Percentiles rank a stretch among this genome's conserved stretches.
phyloP scores from a whole-genome alignment of 1,284 basidiomycete species.

The Takashimella tepidaria region DNA sequence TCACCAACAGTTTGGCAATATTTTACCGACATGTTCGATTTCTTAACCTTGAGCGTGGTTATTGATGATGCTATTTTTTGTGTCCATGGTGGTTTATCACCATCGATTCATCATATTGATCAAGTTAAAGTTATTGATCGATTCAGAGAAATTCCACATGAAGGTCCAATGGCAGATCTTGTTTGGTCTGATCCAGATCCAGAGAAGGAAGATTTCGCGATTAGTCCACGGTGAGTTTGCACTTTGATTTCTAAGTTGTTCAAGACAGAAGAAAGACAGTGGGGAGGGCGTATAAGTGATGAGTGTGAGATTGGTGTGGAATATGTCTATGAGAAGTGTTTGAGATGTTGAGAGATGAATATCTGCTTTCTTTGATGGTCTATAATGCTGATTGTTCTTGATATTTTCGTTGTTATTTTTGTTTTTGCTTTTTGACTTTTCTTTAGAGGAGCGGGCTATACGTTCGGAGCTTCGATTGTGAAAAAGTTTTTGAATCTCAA shows the following conservation, averaged over 20 bases:
- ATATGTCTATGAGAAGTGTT: too few relatives aligned
- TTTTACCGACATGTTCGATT: constrained; percentile 99
- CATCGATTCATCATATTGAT: constrained; percentile 97
- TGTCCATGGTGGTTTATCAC: constrained; percentile 96
- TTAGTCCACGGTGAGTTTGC: constrained; percentile 76
- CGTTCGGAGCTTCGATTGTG: constrained; percentile 97
- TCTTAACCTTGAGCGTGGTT: constrained; percentile 91
- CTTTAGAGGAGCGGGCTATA: constrained; percentile 93
- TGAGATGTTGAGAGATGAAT: too few relatives aligned
- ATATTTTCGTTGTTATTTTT: too few relatives aligned
- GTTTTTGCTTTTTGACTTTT: too few relatives aligned
- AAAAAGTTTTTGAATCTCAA: constrained; percentile 94
- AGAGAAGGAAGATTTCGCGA: constrained; percentile 98
- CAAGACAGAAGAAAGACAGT: too few relatives aligned
- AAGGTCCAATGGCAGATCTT: constrained; percentile 99
- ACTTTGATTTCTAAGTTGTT: too few relatives aligned
- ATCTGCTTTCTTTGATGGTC: too few relatives aligned
- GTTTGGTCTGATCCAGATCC: constrained; percentile 99
- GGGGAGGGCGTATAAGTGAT: too few relatives aligned
- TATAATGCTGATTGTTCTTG: too few relatives aligned
- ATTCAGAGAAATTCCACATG: constrained; percentile 98
- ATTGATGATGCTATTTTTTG: constrained; percentile 99
- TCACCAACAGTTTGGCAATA: constrained; percentile 97
- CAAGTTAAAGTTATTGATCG: constrained; percentile 99
- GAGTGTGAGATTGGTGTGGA: too few relatives aligned